Evolutionary conservation across 192 early-diverging fungal genomes (phyloP).

Genomic region (Chytriomyces sp.): DNA sequence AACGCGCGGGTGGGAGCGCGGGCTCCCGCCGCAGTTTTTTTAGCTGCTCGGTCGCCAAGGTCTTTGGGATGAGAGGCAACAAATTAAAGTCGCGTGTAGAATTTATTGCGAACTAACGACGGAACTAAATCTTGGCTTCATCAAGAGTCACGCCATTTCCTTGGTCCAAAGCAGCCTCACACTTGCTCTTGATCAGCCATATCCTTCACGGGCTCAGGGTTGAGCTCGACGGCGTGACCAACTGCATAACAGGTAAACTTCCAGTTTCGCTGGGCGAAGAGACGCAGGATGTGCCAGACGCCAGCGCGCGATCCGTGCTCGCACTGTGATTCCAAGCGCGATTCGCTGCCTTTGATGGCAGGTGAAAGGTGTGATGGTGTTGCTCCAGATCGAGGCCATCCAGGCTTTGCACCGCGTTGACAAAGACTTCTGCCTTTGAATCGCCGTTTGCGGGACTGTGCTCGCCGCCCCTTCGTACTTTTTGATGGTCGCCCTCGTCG

Average conservation of each 20-base stretch:
- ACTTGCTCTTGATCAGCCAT: conserved; percentile 46
- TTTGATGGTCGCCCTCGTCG: no score
- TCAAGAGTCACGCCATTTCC: no score
- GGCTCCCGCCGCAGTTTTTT: no score
- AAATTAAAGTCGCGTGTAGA: no score
- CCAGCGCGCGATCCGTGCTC: conserved; percentile 58
- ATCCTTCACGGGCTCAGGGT: conserved; percentile 40
- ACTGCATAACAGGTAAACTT: conserved; percentile 60
- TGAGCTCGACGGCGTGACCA: conserved; percentile 50
- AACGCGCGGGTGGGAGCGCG: no score
- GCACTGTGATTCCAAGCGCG: conserved; percentile 54
- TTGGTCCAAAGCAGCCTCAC: no score
- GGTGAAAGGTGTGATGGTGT: neutral
- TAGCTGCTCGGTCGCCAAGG: no score
- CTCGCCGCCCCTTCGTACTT: conserved; percentile 55
- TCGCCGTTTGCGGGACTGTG: conserved; percentile 52
- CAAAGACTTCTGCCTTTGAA: conserved; percentile 47
- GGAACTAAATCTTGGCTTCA: no score
- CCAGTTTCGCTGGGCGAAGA: conserved; percentile 38
- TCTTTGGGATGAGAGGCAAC: no score
- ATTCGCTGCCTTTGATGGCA: conserved; percentile 29
- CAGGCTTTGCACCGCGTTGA: conserved; percentile 47
- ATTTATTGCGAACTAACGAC: no score
- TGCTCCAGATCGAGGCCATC: no score
- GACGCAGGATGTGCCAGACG: conserved; percentile 47